Base-by-base conservation (phyloP, 805 yeast genomes). In the Barnettozyma wickerhamii region DNA sequence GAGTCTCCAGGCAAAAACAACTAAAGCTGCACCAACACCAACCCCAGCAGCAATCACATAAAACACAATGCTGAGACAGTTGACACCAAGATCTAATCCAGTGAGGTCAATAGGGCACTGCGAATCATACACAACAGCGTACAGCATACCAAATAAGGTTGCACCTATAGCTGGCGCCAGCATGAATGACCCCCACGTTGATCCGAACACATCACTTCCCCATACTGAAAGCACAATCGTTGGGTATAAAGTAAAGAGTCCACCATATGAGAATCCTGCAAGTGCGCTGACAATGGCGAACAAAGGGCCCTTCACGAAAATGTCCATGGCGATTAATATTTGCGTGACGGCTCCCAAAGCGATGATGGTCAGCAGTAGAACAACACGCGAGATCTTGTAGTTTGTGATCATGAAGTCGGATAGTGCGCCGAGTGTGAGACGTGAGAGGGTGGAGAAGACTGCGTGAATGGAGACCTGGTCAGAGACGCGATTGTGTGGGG, bases 101-200 rank as follows among this genome's bases (percentile, higher is more conserved):
- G 12, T 7, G 18, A 29, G 6, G 10, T 19, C 24, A 17, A 29
- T n/a, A 18, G 20, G 9, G 38, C 33, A 41, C 70, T 40, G 47
- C 1, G 58, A 26, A 49, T 86, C 93, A 50, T 74, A 80, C 15
- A 77, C 60, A 19, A 62, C 52, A 1, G 95, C 96, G 58, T 82
- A 89, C 10, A 80, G 48, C 37, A 84, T 53, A 6, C 95, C 90
- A 52, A 74, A 84, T 3, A 75, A 46, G 5, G 84, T 67, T 2
- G 91, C 70, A 2, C 96, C 95, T 3, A 86, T 48, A 0, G 96
- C 96, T 3, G 96, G 95, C 0, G 95, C 93, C 27, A 85, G 71
- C 74, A 88, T 82, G 58, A 88, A 85, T 19, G 84, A 68, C 3
- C 97, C 97, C 87, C 96, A 91, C 2, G 91, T 84, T 3, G 95